Base-by-base conservation (phyloP, 768 basidiomycete species). In the Boletus bicolor region DNA sequence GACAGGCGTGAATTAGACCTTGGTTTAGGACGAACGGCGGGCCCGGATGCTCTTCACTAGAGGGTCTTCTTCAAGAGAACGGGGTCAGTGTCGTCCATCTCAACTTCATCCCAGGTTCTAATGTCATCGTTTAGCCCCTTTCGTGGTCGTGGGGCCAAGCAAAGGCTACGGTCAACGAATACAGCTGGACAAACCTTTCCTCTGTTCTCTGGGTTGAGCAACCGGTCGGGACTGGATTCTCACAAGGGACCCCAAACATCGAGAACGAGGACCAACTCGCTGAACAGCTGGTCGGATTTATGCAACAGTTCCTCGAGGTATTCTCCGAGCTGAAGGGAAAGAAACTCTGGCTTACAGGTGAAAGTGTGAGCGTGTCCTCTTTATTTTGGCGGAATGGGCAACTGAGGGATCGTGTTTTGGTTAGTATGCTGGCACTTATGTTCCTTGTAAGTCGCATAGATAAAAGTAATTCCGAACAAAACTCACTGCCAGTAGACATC, bases 171-270 rank as follows among this genome's bases (percentile, higher is more conserved):
- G 74, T 68, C 6, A 91, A 89, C 51, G 77, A 85, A 59, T 79
- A 77, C 61, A 87, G 86, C 68, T 91, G 89, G 89, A 90, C 89
- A 0, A 91, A 90, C 63, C 75, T 91, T 8, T 87, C 87, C 2
- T 88, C 84, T 52, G 70, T 89, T 7, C 72, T 90, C 17, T 91
- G 80, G 76, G 81, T 91, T 11, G 89, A 91, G 59, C 89, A 90
- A 59, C 89, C 89, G 4, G 83, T 91, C 32, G 89, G 89, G 5
- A 90, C 88, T 5, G 89, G 89, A 0, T 91, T 84, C 67, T 86
- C 86, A 3, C 85, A 86, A 56, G 89, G 89, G 17, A 74, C 57
- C 14, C 87, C 89, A 0, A 81, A 84, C 54, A 83, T 84, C 38
- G 69, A 76, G 67, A 79, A 80, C 21, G 80, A 89, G 59, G 58